Base-by-base conservation (phyloP, 2,329 filamentous ascomycete species). In the Sclerotinia trifoliorum region DNA sequence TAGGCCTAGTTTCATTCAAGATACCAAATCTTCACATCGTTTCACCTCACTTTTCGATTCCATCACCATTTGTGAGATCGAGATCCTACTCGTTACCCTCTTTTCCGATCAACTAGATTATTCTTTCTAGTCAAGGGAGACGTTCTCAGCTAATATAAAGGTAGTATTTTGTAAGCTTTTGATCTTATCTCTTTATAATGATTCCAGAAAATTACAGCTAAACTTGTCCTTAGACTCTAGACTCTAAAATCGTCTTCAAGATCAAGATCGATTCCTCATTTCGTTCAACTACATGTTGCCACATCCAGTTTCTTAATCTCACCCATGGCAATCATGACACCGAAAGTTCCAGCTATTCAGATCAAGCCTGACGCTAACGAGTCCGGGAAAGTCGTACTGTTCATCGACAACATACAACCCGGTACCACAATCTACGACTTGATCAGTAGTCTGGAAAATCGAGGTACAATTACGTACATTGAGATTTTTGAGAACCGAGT, bases 401-500 rank as follows among this genome's bases (percentile, higher is more conserved):
- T 21, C 1, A 64, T 67, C 8, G 32, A 52, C 2, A 55, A 63
- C 35, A 44, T 67, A n/a, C 57, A 63, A 17, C 57, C 57, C 5
- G 29, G 24, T 8, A 63, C 57, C 15, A 67, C 65, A 19, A 26
- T 46, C 19, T 54, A 17, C 6, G 65, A 67, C 42, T 7, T 67
- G 6, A 54, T 64, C 19, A 51, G 48, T 24, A 67, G 46, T 24
- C 46, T 67, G 10, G 35, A 51, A 46, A n/a, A 2, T 11, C 26
- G 32, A 21, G 66, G 66, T 24, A 68, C 13, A 17, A 81, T 91
- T 15, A 77, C 77, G 3, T 83, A 78, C 48, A 85, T 91, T 44
- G 85, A 89, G 15, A 79, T 90, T 1, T 83, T 80, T 56, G 82
- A 84, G 57, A 74, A 80, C 60, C 74, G 78, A 65, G 77, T 77